phyloP scores from a whole-genome alignment of 2,329 filamentous ascomycete species.

The Bimuria novae-zelandiae region DNA sequence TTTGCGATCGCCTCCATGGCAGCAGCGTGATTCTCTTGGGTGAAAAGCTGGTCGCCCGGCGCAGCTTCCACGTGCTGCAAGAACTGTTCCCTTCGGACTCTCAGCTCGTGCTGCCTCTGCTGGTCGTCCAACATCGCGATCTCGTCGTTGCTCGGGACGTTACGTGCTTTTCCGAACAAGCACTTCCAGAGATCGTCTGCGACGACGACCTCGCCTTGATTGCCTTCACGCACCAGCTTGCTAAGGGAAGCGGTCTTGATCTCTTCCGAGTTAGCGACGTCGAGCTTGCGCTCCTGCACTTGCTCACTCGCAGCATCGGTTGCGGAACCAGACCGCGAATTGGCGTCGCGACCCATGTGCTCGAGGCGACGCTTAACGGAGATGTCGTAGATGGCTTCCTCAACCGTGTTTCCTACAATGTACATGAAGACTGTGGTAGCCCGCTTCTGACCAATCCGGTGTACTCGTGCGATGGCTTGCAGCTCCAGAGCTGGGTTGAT shows the following conservation, averaged over 20 bases:
- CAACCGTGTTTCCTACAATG: conserved; percentile 85
- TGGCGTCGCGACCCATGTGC: conserved; percentile 65
- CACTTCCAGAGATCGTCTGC: conserved; percentile 86
- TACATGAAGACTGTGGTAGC: conserved; percentile 96
- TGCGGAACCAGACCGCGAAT: conserved; percentile 28
- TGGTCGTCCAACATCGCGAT: neutral
- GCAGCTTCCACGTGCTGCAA: neutral
- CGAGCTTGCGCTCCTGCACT: conserved; percentile 57
- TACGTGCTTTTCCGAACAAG: conserved; percentile 67
- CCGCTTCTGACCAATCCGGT: conserved; percentile 87
- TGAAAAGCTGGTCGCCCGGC: too few species aligned
- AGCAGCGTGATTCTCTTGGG: too few species aligned
- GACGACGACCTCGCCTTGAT: conserved; percentile 78
- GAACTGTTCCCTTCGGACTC: neutral
- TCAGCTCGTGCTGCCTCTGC: neutral
- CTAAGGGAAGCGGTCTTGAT: conserved; percentile 73
- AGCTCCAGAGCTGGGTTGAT: conserved; percentile 93
- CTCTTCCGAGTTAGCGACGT: conserved; percentile 83
- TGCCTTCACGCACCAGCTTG: conserved; percentile 71
- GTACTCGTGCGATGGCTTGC: conserved; percentile 92
- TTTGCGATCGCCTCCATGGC: too few species aligned
- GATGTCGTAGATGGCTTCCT: conserved; percentile 88
- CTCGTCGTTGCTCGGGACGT: neutral
- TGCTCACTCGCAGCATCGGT: conserved; percentile 57
- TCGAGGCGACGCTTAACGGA: conserved; percentile 78